Evolutionary conservation across 176 grass and related monocot genomes (phyloP).

Genomic region (Cymbopogon citratus): DNA sequence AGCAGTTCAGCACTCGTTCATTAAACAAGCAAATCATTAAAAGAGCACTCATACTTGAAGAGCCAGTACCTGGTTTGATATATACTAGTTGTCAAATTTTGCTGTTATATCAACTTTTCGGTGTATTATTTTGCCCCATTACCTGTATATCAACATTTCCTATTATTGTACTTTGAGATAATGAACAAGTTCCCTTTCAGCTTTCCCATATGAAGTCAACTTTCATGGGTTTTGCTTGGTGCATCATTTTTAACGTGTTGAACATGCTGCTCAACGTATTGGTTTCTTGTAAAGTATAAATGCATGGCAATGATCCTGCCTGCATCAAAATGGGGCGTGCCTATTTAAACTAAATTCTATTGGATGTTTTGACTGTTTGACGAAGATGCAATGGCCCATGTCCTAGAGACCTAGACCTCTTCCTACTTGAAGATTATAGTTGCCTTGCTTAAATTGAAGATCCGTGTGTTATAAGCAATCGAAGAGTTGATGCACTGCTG

Average conservation of each 20-base stretch:
- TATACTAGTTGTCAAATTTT: constrained; percentile 9
- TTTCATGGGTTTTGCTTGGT: background rate
- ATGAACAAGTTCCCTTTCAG: background rate
- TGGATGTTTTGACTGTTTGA: background rate
- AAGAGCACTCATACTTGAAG: background rate
- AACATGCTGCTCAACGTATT: background rate
- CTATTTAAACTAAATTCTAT: background rate
- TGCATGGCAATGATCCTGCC: background rate
- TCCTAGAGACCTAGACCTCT: background rate
- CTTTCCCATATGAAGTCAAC: background rate
- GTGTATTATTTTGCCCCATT: background rate
- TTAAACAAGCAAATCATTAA: background rate
- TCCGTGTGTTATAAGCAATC: background rate
- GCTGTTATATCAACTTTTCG: constrained; percentile 8
- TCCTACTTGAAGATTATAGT: background rate
- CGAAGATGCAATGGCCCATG: background rate
- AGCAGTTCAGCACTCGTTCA: background rate
- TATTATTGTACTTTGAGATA: background rate
- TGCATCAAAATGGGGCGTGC: background rate
- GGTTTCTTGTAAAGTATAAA: background rate
- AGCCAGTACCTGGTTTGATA: background rate
- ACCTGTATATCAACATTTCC: background rate
- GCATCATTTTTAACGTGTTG: background rate
- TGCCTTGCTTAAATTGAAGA: background rate
- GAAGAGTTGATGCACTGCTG: background rate